Percentiles rank a stretch among this genome's conserved stretches.
These are phyloP conservation scores for Lunasporangiospora selenospora DNA, from an alignment of 192 early-diverging fungal species.

Conservation along the genomic window DNA sequence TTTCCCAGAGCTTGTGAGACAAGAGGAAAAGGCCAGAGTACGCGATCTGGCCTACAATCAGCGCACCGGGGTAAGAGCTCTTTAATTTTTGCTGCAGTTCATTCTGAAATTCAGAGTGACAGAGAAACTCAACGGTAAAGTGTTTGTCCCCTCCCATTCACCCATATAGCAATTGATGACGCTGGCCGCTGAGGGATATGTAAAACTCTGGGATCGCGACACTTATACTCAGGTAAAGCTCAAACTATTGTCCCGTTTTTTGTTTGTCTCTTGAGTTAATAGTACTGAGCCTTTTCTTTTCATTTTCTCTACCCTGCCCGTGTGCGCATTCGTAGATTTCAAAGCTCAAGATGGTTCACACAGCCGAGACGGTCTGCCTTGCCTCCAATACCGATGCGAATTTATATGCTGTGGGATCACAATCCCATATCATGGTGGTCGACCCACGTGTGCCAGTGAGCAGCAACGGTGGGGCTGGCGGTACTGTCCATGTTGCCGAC, in stretches of 20 bases:
- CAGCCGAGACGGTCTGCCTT: slow-evolving; percentile 48
- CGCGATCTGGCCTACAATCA: slow-evolving; percentile 61
- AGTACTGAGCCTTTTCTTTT: too few species aligned
- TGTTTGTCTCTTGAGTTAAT: background rate
- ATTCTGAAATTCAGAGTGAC: background rate
- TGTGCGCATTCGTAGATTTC: too few species aligned
- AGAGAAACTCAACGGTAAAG: background rate
- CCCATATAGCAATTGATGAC: slow-evolving; percentile 55
- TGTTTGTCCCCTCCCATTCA: background rate
- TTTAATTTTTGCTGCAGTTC: background rate
- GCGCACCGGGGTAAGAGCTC: slow-evolving; percentile 23
- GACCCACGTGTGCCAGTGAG: too few species aligned
- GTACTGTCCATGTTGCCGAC: slow-evolving; percentile 55
- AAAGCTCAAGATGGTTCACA: slow-evolving; percentile 23
- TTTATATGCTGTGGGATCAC: slow-evolving; percentile 50
- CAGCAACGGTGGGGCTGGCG: too few species aligned
- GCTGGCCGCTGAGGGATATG: slow-evolving; percentile 63
- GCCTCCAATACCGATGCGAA: slow-evolving; percentile 32
- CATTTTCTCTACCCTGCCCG: too few species aligned
- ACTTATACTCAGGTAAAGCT: slow-evolving; percentile 17
- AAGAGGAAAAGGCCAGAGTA: slow-evolving; percentile 56
- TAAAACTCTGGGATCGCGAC: slow-evolving; percentile 70
- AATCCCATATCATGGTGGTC: slow-evolving; percentile 43
- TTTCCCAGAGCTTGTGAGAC: slow-evolving; percentile 26
- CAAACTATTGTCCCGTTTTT: background rate